Evolutionary conservation across 495 filamentous ascomycete species (phyloP), one percentile per base, ranked within the genome.

Genomic region (Penicillium atrosanguineum): DNA sequence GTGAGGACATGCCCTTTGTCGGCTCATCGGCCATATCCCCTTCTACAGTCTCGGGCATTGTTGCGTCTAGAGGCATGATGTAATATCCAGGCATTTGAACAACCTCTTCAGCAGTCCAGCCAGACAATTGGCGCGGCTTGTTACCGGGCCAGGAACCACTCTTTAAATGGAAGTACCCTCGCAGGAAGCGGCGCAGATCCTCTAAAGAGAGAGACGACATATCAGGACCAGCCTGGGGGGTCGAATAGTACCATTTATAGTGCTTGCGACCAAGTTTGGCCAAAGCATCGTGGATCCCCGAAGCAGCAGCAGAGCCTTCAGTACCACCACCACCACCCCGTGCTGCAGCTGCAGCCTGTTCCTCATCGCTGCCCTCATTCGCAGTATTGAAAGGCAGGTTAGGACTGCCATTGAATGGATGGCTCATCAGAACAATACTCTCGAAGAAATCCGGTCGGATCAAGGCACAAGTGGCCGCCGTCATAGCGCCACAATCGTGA

Each of bases 201-300:
- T 80, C 73, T 0, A 63, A 52, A 5, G 79, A 36, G 7, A 55
- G 76, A 15, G 60, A 53, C n/a, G 73, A 71, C 84, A 87, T 88
- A 19, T 88, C 83, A 0, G 37, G n/a, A 26, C 76, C 80, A 1
- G 84, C 84, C 3, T 65, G 46, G 0, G 72, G 48, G 16, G 79
- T 83, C 1, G 82, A 84, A 60, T 88, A 87, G 64, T 88, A 87
- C 79, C 78, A 83, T 61, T 84, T 86, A 70, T 88, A 88, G 55
- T 88, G 83, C 55, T 88, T 88, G 36, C 82, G 64, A 3, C 73
- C 61, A 7, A 82, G 70, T 23, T 67, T 57, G 8, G 78, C 79
- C 8, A 89, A 72, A 18, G 79, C 78, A 36, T 72, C 71, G 44
- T 83, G 79, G 12, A 88, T 76, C 15, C 54, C 58, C 14, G 42